Evolutionary conservation across 345 rosid genomes (phyloP), one percentile per base, ranked within the genome.

Genomic region (Dovyalis caffra): DNA sequence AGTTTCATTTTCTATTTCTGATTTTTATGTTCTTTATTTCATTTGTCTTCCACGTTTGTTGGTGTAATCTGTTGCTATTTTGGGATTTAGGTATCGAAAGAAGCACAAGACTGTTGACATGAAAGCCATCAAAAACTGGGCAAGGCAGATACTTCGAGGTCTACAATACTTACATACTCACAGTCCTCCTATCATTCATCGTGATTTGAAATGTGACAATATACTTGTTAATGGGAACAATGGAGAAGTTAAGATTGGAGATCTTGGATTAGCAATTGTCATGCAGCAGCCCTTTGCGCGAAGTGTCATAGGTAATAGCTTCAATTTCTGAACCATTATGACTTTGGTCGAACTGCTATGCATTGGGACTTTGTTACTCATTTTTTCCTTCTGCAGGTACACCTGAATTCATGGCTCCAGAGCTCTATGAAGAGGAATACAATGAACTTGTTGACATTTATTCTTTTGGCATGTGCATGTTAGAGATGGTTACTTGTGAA

Each of bases 401-500:
- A 73, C 97, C 98, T 33, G 98, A 90, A 69, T 93, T 90, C 89
- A 93, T 93, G 98, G 95, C 99, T 21, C 99, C 98, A 1, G 99
- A 95, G 78, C 82, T 95, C 28, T 95, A 95, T 58, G 98, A 93
- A 67, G 99, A 95, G 85, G 89, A 91, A n/a, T 95, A 95, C 83
- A 86, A 90, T 66, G 91, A 95, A 83, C 96, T 95, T 12, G 97
- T 93, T 0, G 99, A 93, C 73, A 80, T 95, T 56, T 95, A 95
- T 70, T 88, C 99, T 8, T 95, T 95, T 49, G 99, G 99, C 71
- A 90, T 95, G 99, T 93, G 99, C 69, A 81, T 93, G 69, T 70
- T 95, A 69, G 98, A 95, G 91, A 88, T 95, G 95, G 89, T 93
- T 76, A 95, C 98, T 23, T 86, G 89, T 28, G 98, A 93, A 66